phyloP scores from a whole-genome alignment of 768 basidiomycete genomes.

The Suillus variegatus region DNA sequence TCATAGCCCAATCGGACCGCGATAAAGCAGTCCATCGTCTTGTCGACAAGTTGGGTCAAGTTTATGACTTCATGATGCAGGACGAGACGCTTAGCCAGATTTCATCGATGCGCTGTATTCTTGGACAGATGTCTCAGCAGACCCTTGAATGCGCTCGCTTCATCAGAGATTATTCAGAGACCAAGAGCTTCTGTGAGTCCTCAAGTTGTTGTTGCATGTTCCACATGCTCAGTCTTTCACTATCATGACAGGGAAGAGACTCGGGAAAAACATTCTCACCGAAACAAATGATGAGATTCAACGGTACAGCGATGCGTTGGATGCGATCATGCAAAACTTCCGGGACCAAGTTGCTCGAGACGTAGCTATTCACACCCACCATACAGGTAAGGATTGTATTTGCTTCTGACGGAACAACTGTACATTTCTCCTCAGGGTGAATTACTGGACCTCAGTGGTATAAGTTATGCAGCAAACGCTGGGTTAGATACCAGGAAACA shows the following conservation, averaged over 20 bases:
- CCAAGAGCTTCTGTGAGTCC: conserved; percentile 10
- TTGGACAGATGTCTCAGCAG: conserved; percentile 5
- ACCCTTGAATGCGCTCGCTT: conserved; percentile 8
- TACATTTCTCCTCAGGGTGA: neutral
- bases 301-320: neutral
- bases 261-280: neutral
- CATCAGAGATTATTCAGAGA: conserved; percentile 8
- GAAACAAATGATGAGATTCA: neutral
- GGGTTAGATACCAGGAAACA: neutral
- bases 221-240: neutral
- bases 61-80: conserved; percentile 8
- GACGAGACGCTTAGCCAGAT: neutral
- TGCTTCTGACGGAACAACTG: neutral
- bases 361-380: neutral
- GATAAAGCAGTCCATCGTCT: conserved; percentile 3
- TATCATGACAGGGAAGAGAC: neutral
- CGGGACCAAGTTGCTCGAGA: neutral
- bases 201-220: too few relatives aligned
- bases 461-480: neutral
- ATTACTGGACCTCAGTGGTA: neutral
- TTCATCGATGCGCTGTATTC: neutral
- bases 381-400: neutral
- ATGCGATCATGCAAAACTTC: conserved; percentile 1
- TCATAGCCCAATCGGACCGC: neutral
- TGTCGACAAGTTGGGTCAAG: neutral